A percentile compares a stretch with the other conserved stretches of the same genome.
Conservation (phyloP, 192 early-diverging fungal species). For the Lunasporangiospora selenospora region DNA sequence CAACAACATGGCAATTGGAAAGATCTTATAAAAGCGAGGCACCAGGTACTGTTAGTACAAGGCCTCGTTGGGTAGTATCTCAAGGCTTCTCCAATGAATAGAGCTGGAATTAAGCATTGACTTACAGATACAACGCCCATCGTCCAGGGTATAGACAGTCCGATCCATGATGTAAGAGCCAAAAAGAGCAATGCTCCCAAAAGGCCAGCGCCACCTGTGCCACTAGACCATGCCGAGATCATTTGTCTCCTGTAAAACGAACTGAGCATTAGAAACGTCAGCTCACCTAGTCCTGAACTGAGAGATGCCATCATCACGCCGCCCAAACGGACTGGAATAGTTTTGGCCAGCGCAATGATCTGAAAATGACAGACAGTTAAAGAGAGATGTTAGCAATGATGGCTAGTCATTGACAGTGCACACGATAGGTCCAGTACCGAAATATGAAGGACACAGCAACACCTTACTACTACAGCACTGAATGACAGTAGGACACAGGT, state of each 20-base stretch:
- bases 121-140: slow-evolving; percentile 40
- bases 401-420: too few relatives aligned
- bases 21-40: slow-evolving; percentile 8
- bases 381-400: too few relatives aligned
- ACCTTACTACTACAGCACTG: slow-evolving; percentile 32
- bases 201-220: slow-evolving; percentile 52
- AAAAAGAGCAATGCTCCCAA: slow-evolving; percentile 47
- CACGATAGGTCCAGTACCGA: too few relatives aligned
- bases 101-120: not conserved
- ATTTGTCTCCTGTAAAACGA: slow-evolving; percentile 45
- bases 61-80: too few relatives aligned
- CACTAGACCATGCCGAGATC: slow-evolving; percentile 53
- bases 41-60: not conserved
- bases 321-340: slow-evolving; percentile 11
- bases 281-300: slow-evolving; percentile 51
- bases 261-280: slow-evolving; percentile 53
- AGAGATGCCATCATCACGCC: slow-evolving; percentile 51
- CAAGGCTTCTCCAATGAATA: too few relatives aligned
- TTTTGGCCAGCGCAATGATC: slow-evolving; percentile 33
- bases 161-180: slow-evolving; percentile 47
- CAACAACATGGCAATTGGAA: slow-evolving; percentile 38
- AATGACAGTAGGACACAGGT: slow-evolving; percentile 29
- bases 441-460: too few relatives aligned
- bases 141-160: slow-evolving; percentile 27
- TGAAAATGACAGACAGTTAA: too few relatives aligned